Percentiles rank a stretch among this genome's conserved stretches.
Conservation (phyloP, 225 moss, liverwort and hornwort genomes). For the Pseudoscleropodium purum region DNA sequence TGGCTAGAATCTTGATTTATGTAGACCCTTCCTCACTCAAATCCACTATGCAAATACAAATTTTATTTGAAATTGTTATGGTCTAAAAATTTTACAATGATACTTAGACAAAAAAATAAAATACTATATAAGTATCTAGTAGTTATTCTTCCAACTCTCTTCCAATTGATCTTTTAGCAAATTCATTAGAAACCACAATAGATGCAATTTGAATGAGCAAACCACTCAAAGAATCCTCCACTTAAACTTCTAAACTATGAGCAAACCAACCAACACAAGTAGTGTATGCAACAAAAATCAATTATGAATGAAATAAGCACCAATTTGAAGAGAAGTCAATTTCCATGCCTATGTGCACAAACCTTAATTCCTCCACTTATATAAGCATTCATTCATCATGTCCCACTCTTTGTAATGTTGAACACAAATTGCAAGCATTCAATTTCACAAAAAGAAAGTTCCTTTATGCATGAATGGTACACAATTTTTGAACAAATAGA, state of each 20-base stretch:
- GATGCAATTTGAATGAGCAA: not conserved
- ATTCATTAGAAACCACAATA: not conserved
- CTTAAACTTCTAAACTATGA: not conserved
- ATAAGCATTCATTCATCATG: not conserved
- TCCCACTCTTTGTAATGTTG: not conserved
- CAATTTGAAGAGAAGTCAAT: not conserved
- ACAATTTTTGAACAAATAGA: not conserved
- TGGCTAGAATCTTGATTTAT: not conserved
- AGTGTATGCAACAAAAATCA: not conserved
- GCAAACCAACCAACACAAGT: not conserved
- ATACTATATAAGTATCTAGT: too few species aligned
- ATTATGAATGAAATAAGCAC: not conserved
- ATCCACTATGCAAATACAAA: not conserved
- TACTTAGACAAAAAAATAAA: not conserved
- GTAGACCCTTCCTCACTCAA: not conserved
- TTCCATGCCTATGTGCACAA: not conserved
- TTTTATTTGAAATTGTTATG: not conserved
- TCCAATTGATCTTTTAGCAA: not conserved
- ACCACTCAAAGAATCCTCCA: not conserved
- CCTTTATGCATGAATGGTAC: fast-evolving
- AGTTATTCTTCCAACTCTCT: not conserved
- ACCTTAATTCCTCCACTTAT: not conserved
- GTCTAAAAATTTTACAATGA: not conserved
- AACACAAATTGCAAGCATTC: not conserved
- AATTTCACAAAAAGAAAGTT: not conserved